phyloP scores from a whole-genome alignment of 805 yeast species.

The Sugiyamaella valdiviana region DNA sequence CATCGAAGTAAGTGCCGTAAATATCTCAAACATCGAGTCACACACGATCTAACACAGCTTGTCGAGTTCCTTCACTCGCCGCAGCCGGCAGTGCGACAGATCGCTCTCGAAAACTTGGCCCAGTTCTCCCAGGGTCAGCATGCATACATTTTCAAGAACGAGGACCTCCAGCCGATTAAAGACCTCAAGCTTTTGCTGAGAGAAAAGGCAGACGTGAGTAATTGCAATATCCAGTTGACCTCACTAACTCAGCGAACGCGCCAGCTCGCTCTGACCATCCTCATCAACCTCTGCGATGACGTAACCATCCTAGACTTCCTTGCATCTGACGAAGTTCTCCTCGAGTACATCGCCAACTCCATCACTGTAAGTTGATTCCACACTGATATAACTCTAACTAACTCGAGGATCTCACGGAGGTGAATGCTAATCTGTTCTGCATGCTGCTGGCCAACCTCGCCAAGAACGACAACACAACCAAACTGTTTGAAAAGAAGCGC shows the following conservation, averaged over 20 bases:
- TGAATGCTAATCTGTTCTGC: conserved; percentile 73
- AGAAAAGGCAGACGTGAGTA: conserved; percentile 38
- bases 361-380: conserved; percentile 22
- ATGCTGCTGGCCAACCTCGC: conserved; percentile 83
- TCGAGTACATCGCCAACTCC: conserved; percentile 24
- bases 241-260: conserved; percentile 17
- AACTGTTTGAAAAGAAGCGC: conserved; percentile 40
- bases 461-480: conserved; percentile 59
- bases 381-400: background rate
- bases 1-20: conserved; percentile 38
- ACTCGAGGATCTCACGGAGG: conserved; percentile 38
- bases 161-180: conserved; percentile 61
- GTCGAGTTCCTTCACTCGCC: conserved; percentile 78
- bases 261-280: conserved; percentile 56
- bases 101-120: conserved; percentile 78
- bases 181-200: conserved; percentile 60
- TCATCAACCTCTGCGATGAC: conserved; percentile 80
- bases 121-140: conserved; percentile 73
- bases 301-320: conserved; percentile 54
- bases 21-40: background rate
- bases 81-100: conserved; percentile 69
- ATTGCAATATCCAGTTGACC: background rate
- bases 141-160: conserved; percentile 58
- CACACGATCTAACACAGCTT: background rate
- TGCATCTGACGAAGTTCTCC: conserved; percentile 56